Base-by-base conservation (phyloP, 169 alveolate genomes). In the Plasmodium adleri region DNA sequence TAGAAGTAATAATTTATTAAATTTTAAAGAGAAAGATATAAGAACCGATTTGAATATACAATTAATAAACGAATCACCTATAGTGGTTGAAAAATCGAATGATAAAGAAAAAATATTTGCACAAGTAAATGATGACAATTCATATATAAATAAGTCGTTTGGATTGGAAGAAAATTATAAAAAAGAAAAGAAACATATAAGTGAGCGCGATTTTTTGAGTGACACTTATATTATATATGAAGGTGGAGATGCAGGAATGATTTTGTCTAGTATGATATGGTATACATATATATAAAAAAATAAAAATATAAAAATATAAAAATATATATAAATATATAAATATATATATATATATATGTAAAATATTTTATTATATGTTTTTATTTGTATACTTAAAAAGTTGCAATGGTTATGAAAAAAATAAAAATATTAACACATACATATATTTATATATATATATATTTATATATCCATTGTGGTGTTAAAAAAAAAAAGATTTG, bases 241-340 rank as follows among this genome's bases (percentile, higher is more conserved):
- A 24, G 39, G 7, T 68, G 28, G 22, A 22, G 80, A 67, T 12
- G 56, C 22, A 68, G 90, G 52, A 8, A 47, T 47, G 7, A 32
- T 72, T 60, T 67, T 80, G 60, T 80, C 83, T 10, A 32, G 73
- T 17, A 54, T 71, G 22, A 15, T 80, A 60, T 80, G 90, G 90
- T 26, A 78, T 10, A 74, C 90, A 62, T 80, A 80, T 47, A 67
- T 80, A 47, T 80, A 39, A 80, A 67, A 59, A 28, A 13, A 17
- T 45, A 45, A 15, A n/a, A 24, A 26, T n/a, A 39, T 17, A 74
- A 26, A 59, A 39, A 50, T 12, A 32, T 5, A 32, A 5, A 32
- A 1, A 32, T 0, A 52, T 52, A 52, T 20, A 60, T 20, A 17
- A 6, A n/a, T 26, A 60, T 60, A 60, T 26, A 17, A 20, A 60